Percentiles rank a stretch among this genome's conserved stretches.
Evolutionary conservation across 345 rosid species (phyloP).

Genomic region (Eucalyptus albens): DNA sequence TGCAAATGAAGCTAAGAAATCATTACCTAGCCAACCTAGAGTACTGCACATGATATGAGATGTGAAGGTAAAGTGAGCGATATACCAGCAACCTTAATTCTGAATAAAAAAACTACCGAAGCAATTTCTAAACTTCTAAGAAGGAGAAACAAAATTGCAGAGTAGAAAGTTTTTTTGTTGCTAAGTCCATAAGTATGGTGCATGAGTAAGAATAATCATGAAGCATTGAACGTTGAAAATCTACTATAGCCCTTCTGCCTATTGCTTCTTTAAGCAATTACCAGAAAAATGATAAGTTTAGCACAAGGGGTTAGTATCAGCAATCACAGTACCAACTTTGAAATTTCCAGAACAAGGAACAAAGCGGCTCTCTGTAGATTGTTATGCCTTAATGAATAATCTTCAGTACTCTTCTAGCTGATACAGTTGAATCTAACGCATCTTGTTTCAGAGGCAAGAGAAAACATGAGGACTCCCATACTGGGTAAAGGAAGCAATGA

Average conservation of each 20-base stretch:
- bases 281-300: neutral
- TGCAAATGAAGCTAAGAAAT: constrained; percentile 8
- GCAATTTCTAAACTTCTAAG: neutral
- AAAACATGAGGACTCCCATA: neutral
- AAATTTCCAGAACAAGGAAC: neutral
- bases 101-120: neutral
- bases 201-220: neutral
- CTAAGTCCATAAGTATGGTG: neutral
- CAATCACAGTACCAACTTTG: neutral
- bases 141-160: neutral
- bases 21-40: neutral
- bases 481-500: neutral
- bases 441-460: neutral
- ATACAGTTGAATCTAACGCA: neutral
- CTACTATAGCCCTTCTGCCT: neutral
- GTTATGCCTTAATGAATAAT: neutral
- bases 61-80: neutral
- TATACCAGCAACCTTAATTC: neutral
- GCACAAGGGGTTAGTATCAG: neutral
- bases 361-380: neutral
- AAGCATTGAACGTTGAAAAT: neutral
- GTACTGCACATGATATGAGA: neutral
- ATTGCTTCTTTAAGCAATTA: neutral
- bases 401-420: neutral
- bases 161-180: neutral